Evolutionary conservation across 441 rosid genomes (phyloP), one percentile per base, ranked within the genome.

Genomic region (Mallotus japonicus): DNA sequence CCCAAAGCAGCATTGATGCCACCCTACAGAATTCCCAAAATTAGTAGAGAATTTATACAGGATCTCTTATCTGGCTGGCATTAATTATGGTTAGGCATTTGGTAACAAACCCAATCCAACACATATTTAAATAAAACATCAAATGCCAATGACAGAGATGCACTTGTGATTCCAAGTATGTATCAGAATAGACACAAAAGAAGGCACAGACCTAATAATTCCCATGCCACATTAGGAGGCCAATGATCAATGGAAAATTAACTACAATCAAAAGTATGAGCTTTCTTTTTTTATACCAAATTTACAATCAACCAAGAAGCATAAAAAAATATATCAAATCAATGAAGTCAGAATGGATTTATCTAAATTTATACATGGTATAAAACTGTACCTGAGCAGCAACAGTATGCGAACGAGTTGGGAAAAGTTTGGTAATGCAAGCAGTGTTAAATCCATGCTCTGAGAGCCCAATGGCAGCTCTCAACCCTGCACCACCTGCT

Each of bases 361-460:
- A 37, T 37, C 40, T 4, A 3, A 20, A 49, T 37, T 13, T 19
- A 28, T 73, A 91, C 99, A 37, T 37, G 5, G 40, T 37, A 37
- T 37, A 37, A 20, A 49, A 22, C 9, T 19, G 34, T 73, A 91
- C 99, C 97, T 95, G 99, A 70, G 99, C 99, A 5, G 99, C 99
- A 75, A 95, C 99, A 0, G 98, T 95, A 75, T 95, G 99, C 0
- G 97, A 95, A 46, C 99, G 90, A 20, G 99, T 92, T 0, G 97
- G 97, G 65, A 95, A 92, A 55, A 95, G 97, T 88, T 95, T 95
- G 79, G 99, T 95, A 77, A 95, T 86, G 78, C 98, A 95, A 83
- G 99, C 99, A 1, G 97, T 95, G 77, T 92, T 92, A 69, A 95
- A 92, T 34, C 97, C 97, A 84, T 95, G 98, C 84, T 95, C 99